Conservation (phyloP, 2,329 filamentous ascomycete species). For the Salinomyces thailandicus region DNA sequence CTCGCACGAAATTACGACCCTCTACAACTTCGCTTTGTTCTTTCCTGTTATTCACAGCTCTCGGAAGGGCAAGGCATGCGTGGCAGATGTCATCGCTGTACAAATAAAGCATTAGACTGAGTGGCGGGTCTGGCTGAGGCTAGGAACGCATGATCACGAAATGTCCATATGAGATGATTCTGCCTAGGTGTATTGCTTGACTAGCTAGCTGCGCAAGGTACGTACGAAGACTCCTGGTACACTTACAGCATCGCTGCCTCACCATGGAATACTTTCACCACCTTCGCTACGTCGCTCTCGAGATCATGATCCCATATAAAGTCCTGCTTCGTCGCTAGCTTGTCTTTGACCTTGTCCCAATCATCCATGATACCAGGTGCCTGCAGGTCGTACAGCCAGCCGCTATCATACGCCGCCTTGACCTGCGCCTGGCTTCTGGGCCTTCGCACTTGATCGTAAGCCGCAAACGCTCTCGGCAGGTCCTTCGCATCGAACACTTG, state of each 20-base stretch:
- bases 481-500: slow-evolving; percentile 10
- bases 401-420: slow-evolving; percentile 29
- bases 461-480: slow-evolving; percentile 27
- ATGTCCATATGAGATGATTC: too few species aligned
- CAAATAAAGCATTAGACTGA: too few species aligned
- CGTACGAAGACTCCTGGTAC: too few species aligned
- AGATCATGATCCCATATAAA: slow-evolving; percentile 35
- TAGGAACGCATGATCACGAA: too few species aligned
- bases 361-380: slow-evolving; percentile 25
- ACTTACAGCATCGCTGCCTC: not conserved
- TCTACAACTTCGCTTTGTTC: too few species aligned
- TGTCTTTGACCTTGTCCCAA: slow-evolving; percentile 22
- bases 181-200: too few species aligned
- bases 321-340: slow-evolving; percentile 23
- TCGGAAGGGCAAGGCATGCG: too few species aligned
- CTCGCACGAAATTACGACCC: too few species aligned
- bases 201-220: too few species aligned
- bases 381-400: slow-evolving; percentile 32
- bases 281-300: slow-evolving; percentile 22
- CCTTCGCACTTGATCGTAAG: slow-evolving; percentile 30
- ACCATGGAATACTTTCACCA: slow-evolving; percentile 10
- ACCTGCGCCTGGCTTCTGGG: slow-evolving; percentile 33
- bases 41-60: too few species aligned
- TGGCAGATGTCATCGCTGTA: too few species aligned
- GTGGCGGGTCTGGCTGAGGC: too few species aligned